Evolutionary conservation across 176 grass and related monocot genomes (phyloP).

Genomic region (Urochloa ruziziensis): DNA sequence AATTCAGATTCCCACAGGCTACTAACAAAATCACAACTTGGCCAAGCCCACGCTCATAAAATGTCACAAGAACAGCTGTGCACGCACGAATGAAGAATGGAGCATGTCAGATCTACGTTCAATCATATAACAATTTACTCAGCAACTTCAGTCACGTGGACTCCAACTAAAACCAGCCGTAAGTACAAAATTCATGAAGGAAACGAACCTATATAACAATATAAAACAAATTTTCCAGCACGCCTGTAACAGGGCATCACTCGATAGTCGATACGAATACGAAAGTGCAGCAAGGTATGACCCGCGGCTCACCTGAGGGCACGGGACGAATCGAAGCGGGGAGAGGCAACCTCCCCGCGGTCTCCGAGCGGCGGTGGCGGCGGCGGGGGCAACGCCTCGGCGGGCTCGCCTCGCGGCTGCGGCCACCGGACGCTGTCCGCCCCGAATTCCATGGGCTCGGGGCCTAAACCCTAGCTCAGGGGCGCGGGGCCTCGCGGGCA

Average conservation of each 20-base stretch:
- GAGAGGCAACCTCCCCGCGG: conserved; percentile 26
- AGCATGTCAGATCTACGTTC: conserved; percentile 5
- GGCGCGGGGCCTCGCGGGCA: conserved; percentile 6
- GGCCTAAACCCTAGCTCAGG: conserved; percentile 51
- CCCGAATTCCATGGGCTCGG: conserved; percentile 43
- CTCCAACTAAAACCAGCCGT: neutral
- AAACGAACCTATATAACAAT: neutral
- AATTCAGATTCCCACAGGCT: neutral
- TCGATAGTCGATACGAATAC: neutral
- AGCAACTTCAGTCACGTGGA: conserved; percentile 14
- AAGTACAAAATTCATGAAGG: neutral
- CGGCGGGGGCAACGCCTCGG: neutral
- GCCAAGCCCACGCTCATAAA: neutral
- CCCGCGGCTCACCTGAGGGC: conserved; percentile 50
- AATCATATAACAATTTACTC: neutral
- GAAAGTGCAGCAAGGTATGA: neutral
- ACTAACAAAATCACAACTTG: neutral
- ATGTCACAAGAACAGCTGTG: neutral
- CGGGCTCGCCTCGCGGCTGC: conserved; percentile 11
- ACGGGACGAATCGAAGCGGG: conserved; percentile 68
- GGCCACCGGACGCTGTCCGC: conserved; percentile 31
- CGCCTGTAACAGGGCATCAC: neutral
- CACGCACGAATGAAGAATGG: neutral
- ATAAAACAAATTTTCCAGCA: neutral
- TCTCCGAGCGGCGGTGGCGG: neutral